Evolutionary conservation across 257 asterid species (phyloP).

Genomic region (Solanum medicagineum): DNA sequence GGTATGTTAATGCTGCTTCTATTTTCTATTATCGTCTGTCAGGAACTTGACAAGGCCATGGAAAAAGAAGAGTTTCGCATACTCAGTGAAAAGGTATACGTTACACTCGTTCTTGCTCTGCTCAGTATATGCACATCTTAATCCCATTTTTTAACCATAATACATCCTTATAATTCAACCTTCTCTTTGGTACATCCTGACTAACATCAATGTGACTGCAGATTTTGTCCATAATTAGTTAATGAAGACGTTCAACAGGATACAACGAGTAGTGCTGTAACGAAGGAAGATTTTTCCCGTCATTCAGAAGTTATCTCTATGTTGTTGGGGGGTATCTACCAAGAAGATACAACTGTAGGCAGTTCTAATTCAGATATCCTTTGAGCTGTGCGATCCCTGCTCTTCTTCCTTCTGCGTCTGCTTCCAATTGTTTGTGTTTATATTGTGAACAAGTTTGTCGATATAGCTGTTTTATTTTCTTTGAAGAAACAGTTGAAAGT

Average conservation of each 20-base stretch:
- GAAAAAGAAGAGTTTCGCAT: conserved; percentile 1
- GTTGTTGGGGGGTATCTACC: background rate
- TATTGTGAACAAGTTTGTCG: background rate
- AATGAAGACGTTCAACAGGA: background rate
- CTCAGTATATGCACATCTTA: background rate
- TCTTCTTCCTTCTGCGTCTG: background rate
- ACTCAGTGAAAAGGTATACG: background rate
- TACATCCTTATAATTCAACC: background rate
- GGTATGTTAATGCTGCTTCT: background rate
- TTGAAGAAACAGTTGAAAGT: background rate
- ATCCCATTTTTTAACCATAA: background rate
- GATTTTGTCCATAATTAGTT: background rate
- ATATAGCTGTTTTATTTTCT: background rate
- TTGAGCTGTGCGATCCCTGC: background rate
- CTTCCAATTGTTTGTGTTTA: background rate
- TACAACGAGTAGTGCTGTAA: background rate
- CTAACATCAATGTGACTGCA: background rate
- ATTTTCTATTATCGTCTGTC: background rate
- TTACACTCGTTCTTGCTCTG: background rate
- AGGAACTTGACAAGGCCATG: conserved; percentile 7
- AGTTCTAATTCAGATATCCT: background rate
- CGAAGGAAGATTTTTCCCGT: background rate
- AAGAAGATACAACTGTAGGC: background rate
- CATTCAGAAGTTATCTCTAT: background rate
- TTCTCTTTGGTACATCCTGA: background rate